Percentiles rank a stretch among this genome's conserved stretches.
phyloP scores from a whole-genome alignment of 2,329 filamentous ascomycete genomes.

The Stromatinia cepivora region DNA sequence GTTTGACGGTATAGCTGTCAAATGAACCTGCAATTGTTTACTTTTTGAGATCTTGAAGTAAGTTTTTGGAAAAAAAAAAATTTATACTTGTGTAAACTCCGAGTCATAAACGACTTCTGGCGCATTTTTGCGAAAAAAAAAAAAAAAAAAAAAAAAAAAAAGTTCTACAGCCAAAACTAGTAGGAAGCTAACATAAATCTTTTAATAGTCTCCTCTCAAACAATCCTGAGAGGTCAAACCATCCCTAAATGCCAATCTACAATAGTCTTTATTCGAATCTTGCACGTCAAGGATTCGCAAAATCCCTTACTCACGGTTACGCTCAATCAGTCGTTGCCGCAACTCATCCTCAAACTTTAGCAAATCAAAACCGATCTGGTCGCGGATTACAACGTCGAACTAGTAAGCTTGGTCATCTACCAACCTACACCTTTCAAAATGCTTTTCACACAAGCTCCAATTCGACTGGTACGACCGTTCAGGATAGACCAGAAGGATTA shows the following conservation, averaged over 20 bases:
- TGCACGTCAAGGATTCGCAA: constrained; percentile 95
- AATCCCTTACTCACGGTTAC: constrained; percentile 97
- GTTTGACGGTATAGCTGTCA: constrained; percentile 91
- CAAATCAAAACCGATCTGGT: constrained; percentile 66
- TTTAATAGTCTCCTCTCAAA: constrained; percentile 37
- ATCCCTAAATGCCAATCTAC: constrained; percentile 88
- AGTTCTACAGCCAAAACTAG: background rate
- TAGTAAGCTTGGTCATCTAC: constrained; percentile 50
- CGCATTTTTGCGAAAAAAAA: background rate
- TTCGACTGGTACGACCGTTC: constrained; percentile 46
- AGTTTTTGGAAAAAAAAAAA: background rate
- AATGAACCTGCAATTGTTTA: constrained; percentile 85
- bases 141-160: background rate
- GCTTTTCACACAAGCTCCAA: constrained; percentile 62
- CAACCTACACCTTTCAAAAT: constrained; percentile 68
- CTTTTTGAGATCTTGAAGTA: constrained; percentile 37
- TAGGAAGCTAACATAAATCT: constrained; percentile 24
- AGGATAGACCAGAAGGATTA: constrained; percentile 65
- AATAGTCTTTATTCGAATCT: constrained; percentile 73
- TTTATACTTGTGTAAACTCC: constrained; percentile 18
- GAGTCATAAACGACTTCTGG: constrained; percentile 6
- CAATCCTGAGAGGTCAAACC: constrained; percentile 61
- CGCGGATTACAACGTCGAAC: constrained; percentile 56
- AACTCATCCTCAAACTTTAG: constrained; percentile 79
- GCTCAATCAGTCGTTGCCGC: constrained; percentile 96